These are phyloP conservation scores for Pythium aquatile DNA, from an alignment of 352 stramenopile species.

Conservation along the genomic window DNA sequence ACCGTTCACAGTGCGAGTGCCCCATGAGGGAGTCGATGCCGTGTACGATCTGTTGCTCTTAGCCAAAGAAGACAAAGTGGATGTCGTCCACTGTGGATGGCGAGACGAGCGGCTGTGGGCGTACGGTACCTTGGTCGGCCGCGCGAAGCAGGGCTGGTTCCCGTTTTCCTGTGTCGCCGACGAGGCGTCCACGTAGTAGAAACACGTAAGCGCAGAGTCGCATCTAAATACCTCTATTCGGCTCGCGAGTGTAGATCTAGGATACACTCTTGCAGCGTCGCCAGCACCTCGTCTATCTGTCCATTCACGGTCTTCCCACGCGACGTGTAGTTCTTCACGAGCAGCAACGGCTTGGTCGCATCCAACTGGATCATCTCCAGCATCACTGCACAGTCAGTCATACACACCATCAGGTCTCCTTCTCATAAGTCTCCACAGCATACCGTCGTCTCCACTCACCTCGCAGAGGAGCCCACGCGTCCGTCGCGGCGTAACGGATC, in stretches of 20 bases:
- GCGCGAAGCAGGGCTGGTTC: conserved; percentile 27
- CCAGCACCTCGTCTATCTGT: conserved; percentile 48
- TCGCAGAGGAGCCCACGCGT: conserved; percentile 73
- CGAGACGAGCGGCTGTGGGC: conserved; percentile 27
- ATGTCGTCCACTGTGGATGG: conserved; percentile 28
- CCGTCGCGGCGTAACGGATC: conserved; percentile 78
- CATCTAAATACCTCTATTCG: conserved; percentile 24
- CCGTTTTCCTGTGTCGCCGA: conserved; percentile 27
- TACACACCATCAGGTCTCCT: neutral
- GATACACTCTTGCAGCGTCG: conserved; percentile 34
- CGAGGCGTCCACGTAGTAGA: neutral
- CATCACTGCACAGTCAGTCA: conserved; percentile 43
- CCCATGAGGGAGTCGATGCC: neutral
- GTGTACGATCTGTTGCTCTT: conserved; percentile 2
- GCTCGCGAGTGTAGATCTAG: conserved; percentile 16
- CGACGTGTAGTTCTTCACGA: conserved; percentile 68
- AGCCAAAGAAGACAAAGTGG: conserved; percentile 16
- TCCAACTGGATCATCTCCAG: conserved; percentile 72
- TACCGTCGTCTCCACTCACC: conserved; percentile 30
- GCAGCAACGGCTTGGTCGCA: conserved; percentile 48
- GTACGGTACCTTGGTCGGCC: conserved; percentile 3
- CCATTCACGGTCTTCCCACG: conserved; percentile 36
- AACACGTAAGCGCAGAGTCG: neutral
- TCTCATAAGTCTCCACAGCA: neutral
- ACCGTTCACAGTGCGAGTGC: conserved; percentile 10